Conservation (phyloP, 176 grass and related monocot genomes). For the Aechmea fasciata region DNA sequence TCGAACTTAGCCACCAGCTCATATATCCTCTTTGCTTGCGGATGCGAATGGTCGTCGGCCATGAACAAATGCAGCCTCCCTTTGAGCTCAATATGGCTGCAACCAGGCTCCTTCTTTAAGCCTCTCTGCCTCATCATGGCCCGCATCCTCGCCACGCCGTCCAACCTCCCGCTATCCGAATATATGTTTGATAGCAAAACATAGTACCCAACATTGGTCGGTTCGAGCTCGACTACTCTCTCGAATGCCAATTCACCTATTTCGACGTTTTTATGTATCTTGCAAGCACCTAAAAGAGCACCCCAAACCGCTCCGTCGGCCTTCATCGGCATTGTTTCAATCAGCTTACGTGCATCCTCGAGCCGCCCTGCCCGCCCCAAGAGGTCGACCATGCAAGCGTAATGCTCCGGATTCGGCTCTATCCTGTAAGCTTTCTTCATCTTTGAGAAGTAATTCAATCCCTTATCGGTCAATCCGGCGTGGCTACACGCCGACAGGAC, state of each 20-base stretch:
- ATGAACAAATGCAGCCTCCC: constrained; percentile 56
- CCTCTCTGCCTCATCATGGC: constrained; percentile 43
- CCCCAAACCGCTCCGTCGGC: constrained; percentile 59
- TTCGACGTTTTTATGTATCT: constrained; percentile 56
- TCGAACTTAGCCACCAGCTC: constrained; percentile 43
- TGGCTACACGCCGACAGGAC: constrained; percentile 59
- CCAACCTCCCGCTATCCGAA: constrained; percentile 25
- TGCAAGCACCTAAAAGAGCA: constrained; percentile 62
- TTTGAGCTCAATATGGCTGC: constrained; percentile 47
- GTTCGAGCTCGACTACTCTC: constrained; percentile 38
- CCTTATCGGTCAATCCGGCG: constrained; percentile 42
- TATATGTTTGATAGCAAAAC: constrained; percentile 72
- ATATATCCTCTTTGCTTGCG: constrained; percentile 45
- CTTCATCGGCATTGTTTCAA: constrained; percentile 39
- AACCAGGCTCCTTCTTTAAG: constrained; percentile 70
- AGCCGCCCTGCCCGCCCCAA: constrained; percentile 46
- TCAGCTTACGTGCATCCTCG: constrained; percentile 41
- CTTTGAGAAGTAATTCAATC: constrained; percentile 38
- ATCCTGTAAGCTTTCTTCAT: constrained; percentile 33
- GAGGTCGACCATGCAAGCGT: constrained; percentile 69
- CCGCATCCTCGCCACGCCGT: constrained; percentile 32
- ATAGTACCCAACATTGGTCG: constrained; percentile 50
- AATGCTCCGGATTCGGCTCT: constrained; percentile 31
- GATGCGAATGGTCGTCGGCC: constrained; percentile 73
- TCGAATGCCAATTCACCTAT: constrained; percentile 41